Evolutionary conservation across 2,329 filamentous ascomycete species (phyloP).

Genomic region (Alternaria arbusti): DNA sequence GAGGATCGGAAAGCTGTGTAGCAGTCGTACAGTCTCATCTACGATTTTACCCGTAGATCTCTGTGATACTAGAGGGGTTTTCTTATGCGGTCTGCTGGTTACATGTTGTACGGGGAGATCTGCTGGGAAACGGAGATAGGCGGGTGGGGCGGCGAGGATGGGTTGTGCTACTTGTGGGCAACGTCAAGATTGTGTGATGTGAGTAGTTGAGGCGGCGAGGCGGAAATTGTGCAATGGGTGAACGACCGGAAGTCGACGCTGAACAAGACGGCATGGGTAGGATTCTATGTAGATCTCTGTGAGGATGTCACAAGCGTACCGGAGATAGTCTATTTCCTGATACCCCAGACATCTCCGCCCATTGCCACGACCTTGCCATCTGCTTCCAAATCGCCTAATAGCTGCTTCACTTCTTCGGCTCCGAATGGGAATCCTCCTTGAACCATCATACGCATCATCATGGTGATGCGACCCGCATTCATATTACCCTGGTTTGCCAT

Average conservation of each 20-base stretch:
- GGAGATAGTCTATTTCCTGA: constrained; percentile 27
- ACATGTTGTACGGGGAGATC: neutral
- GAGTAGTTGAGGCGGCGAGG: neutral
- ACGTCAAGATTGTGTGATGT: neutral
- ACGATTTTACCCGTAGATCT: neutral
- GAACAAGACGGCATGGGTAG: neutral
- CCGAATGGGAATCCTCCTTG: constrained; percentile 88
- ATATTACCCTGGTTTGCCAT: constrained; percentile 89
- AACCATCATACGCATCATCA: constrained; percentile 95
- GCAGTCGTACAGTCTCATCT: neutral
- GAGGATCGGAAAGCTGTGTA: neutral
- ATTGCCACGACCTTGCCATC: constrained; percentile 37
- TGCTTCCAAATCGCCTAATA: constrained; percentile 73
- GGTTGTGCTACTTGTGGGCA: neutral
- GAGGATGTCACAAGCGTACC: neutral
- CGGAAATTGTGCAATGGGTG: neutral
- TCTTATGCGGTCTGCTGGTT: neutral
- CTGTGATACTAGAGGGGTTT: neutral
- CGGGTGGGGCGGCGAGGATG: neutral
- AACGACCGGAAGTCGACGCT: neutral
- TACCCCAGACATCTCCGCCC: constrained; percentile 43
- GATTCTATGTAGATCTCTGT: neutral
- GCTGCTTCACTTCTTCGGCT: constrained; percentile 83
- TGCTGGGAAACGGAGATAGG: neutral
- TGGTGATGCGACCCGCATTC: constrained; percentile 79